Conservation (phyloP, 768 basidiomycete genomes). For the Mycena floridula region DNA sequence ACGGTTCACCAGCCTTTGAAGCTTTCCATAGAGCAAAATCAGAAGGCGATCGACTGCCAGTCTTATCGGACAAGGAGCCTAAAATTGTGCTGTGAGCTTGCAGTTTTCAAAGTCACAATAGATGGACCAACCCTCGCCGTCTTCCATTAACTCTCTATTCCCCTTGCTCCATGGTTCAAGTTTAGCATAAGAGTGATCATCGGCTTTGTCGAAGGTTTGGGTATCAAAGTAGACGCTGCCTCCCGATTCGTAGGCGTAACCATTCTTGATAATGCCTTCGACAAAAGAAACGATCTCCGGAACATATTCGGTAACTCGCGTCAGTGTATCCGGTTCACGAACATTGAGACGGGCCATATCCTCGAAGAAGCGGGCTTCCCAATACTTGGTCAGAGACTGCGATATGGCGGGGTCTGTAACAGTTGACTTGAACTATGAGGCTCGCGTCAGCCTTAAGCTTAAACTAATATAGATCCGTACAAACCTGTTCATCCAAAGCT, state of each 20-base stretch:
- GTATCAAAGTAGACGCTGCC: conserved; percentile 95
- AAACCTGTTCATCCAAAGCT: conserved; percentile 70
- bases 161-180: conserved; percentile 95
- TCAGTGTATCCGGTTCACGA: conserved; percentile 82
- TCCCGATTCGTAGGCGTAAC: conserved; percentile 45
- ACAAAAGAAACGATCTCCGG: conserved; percentile 92
- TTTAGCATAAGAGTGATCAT: conserved; percentile 85
- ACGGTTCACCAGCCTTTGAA: conserved; percentile 92
- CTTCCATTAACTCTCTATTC: conserved; percentile 82
- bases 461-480: conserved; percentile 1
- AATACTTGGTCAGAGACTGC: conserved; percentile 73
- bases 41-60: conserved; percentile 69
- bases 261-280: conserved; percentile 36
- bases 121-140: conserved; percentile 71
- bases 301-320: conserved; percentile 95
- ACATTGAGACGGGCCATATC: conserved; percentile 91
- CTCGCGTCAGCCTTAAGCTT: conserved; percentile 7
- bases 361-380: conserved; percentile 86
- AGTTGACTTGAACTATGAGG: conserved; percentile 59
- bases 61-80: conserved; percentile 54
- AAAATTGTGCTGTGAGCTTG: background rate
- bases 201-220: conserved; percentile 66
- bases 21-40: conserved; percentile 99
- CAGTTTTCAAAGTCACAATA: conserved; percentile 2
- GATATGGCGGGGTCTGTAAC: conserved; percentile 87